phyloP scores from a whole-genome alignment of 176 grass and related monocot genomes.

The Triticum aestivum region DNA sequence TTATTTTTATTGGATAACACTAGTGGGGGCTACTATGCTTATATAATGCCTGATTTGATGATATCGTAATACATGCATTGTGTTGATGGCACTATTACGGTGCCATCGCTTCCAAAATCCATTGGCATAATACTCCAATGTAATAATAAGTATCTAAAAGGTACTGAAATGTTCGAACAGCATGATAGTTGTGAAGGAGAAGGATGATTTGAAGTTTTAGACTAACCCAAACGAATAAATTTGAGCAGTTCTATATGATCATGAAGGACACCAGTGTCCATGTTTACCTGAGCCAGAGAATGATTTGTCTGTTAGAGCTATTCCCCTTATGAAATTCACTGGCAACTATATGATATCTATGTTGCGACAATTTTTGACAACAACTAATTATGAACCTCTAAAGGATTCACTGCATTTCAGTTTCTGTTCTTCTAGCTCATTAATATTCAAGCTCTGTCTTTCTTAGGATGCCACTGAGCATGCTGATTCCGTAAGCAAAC shows the following conservation, averaged over 20 bases:
- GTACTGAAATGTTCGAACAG: not conserved
- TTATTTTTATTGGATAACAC: conserved; percentile 13
- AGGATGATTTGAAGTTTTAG: not conserved
- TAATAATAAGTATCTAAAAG: conserved; percentile 6
- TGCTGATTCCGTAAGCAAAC: conserved; percentile 59
- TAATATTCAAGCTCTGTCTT: conserved; percentile 34
- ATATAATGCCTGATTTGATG: not conserved
- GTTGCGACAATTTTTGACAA: not conserved
- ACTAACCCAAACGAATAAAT: not conserved
- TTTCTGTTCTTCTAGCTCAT: conserved; percentile 22
- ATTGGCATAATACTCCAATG: not conserved
- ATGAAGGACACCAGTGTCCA: not conserved
- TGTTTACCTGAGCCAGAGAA: not conserved
- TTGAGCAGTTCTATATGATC: not conserved
- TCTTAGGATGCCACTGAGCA: conserved; percentile 74
- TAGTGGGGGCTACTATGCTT: not conserved
- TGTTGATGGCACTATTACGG: not conserved
- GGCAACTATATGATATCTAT: not conserved
- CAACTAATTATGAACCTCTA: conserved; percentile 16
- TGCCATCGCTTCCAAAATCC: not conserved
- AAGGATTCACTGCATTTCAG: not conserved
- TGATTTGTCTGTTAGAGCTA: not conserved
- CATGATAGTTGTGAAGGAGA: not conserved
- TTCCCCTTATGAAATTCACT: not conserved
- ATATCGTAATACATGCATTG: not conserved